These are phyloP conservation scores for Xylaria telfairii DNA, from an alignment of 495 filamentous ascomycete genomes.

Conservation along the genomic window DNA sequence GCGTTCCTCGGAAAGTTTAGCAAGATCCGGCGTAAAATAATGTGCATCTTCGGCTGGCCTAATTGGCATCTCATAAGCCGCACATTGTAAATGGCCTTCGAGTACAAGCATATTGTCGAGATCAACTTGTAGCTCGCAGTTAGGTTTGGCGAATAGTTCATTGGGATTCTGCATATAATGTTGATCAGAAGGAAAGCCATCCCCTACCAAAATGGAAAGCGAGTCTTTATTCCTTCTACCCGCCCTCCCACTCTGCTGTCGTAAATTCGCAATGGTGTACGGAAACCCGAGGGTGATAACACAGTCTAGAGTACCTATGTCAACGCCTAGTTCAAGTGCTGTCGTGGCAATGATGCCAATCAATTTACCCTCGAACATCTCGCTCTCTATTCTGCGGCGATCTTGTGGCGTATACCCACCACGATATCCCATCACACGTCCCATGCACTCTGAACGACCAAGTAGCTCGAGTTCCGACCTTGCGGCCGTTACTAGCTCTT, in stretches of 20 bases:
- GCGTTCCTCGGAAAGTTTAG: constrained; percentile 73
- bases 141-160: constrained; percentile 94
- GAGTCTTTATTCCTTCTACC: constrained; percentile 95
- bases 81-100: constrained; percentile 95
- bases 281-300: constrained; percentile 95
- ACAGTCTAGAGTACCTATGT: constrained; percentile 94
- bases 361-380: constrained; percentile 96
- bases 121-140: constrained; percentile 87
- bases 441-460: constrained; percentile 73
- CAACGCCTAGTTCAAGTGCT: constrained; percentile 90
- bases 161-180: constrained; percentile 96
- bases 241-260: constrained; percentile 94
- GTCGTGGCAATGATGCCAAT: constrained; percentile 94
- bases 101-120: constrained; percentile 88
- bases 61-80: constrained; percentile 94
- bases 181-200: constrained; percentile 90
- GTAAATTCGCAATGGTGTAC: constrained; percentile 89
- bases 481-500: constrained; percentile 81
- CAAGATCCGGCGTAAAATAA: constrained; percentile 82
- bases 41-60: constrained; percentile 71
- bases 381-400: constrained; percentile 83
- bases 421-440: constrained; percentile 91
- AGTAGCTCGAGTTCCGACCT: constrained; percentile 75
- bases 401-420: constrained; percentile 97
- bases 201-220: constrained; percentile 88